These are phyloP conservation scores for Aspergillus udagawae DNA, from an alignment of 2,329 filamentous ascomycete species.

Conservation along the genomic window DNA sequence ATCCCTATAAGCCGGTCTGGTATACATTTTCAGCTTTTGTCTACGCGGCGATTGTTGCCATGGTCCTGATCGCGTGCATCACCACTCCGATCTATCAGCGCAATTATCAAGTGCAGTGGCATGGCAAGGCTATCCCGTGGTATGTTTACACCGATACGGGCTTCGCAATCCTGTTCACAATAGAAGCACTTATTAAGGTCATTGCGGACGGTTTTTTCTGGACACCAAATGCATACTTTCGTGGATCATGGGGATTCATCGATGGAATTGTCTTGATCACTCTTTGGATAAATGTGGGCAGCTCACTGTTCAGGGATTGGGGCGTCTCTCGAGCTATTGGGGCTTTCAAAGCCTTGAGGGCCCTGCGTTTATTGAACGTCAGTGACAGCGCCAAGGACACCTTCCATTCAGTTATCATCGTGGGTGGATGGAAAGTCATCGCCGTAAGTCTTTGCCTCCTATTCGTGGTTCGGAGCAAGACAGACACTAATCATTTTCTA, in stretches of 20 bases:
- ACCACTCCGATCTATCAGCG: conserved; percentile 94
- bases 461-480: neutral
- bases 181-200: conserved; percentile 86
- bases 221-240: conserved; percentile 95
- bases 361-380: conserved; percentile 85
- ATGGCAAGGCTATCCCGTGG: conserved; percentile 55
- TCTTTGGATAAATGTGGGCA: conserved; percentile 90
- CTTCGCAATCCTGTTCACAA: conserved; percentile 80
- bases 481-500: conserved; percentile 16
- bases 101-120: conserved; percentile 68
- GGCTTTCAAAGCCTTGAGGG: conserved; percentile 93
- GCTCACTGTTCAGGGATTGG: conserved; percentile 75
- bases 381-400: conserved; percentile 94
- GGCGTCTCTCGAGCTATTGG: conserved; percentile 86
- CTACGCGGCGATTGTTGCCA: conserved; percentile 88
- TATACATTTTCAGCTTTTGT: conserved; percentile 91
- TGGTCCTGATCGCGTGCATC: conserved; percentile 94
- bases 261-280: conserved; percentile 88
- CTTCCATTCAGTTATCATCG: conserved; percentile 92
- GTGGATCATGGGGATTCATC: conserved; percentile 95
- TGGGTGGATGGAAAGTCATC: conserved; percentile 90
- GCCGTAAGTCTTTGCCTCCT: conserved; percentile 53
- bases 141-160: conserved; percentile 91
- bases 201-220: conserved; percentile 94
- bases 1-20: conserved; percentile 86